phyloP scores from a whole-genome alignment of 805 yeast species.

The Candida endomychidarum region DNA sequence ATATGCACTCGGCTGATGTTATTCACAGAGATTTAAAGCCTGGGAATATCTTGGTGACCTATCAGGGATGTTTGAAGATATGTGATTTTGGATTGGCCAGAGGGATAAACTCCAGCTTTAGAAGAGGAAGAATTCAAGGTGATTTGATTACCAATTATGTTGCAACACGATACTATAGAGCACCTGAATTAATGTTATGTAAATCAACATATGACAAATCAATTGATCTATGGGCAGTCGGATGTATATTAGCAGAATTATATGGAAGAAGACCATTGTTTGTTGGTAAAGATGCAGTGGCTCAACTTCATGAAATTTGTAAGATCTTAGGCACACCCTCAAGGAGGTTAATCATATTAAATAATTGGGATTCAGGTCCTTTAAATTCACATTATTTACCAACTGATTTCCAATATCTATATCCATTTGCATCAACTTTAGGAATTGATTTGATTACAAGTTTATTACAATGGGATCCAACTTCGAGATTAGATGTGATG shows the following conservation, averaged over 20 bases:
- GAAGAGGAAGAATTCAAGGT: conserved; percentile 34
- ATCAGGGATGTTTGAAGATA: conserved; percentile 74
- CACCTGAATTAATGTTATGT: conserved; percentile 81
- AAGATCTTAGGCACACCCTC: conserved; percentile 74
- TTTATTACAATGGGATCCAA: conserved; percentile 66
- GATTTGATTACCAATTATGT: conserved; percentile 71
- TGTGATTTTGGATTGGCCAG: conserved; percentile 95
- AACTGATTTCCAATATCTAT: conserved; percentile 50
- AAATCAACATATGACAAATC: conserved; percentile 54
- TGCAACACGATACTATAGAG: conserved; percentile 94
- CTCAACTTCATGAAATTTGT: conserved; percentile 69
- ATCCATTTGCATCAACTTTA: conserved; percentile 57
- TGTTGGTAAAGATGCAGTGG: conserved; percentile 68
- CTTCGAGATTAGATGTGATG: conserved; percentile 52
- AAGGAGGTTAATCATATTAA: conserved; percentile 35
- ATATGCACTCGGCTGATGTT: conserved; percentile 88
- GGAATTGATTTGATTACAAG: conserved; percentile 54
- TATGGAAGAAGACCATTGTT: conserved; percentile 80
- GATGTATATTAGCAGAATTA: conserved; percentile 85
- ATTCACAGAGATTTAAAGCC: conserved; percentile 93
- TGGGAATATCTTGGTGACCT: conserved; percentile 76
- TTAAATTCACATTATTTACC: conserved; percentile 44
- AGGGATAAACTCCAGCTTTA: conserved; percentile 48
- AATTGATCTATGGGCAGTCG: conserved; percentile 92
- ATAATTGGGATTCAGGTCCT: conserved; percentile 26